Evolutionary conservation across 1,139 yeast genomes (phyloP), one percentile per base, ranked within the genome.

Genomic region (Geotrichum klebahnii): DNA sequence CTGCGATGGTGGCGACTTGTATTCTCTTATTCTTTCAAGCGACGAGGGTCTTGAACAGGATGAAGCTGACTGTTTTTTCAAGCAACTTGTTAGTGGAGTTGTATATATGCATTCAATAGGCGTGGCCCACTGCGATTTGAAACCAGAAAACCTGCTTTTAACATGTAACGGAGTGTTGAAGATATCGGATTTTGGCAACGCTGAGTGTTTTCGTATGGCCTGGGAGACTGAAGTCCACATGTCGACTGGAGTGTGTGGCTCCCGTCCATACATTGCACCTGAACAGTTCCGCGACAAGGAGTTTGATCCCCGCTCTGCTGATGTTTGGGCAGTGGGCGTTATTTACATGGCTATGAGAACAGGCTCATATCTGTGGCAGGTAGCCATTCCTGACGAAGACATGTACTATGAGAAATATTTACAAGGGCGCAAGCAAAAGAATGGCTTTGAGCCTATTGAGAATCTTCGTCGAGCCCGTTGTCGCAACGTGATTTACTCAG

Each of bases 311-410:
- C 72, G 97, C 43, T 80, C 92, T 16, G 94, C 89, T 9, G 97
- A 92, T 67, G 81, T 92, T 43, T 92, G 98, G 98, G 85, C 97
- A 0, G 84, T 95, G 67, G 98, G 97, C 46, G 94, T 92, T 19
- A 87, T 92, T 42, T 92, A 90, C 67, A 89, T 92, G 97, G 97
- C 96, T 8, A 90, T 92, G 97, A 77, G 97, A 63, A 87, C 96
- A 0, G 98, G 97, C 1, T 76, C 96, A 51, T 96, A 90, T 62
- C 70, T 92, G 52, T 92, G 98, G 98, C 82, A 84, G 60, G 72
- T 82, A 53, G 97, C 97, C 2, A 80, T 79, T 55, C 62, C 65
- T 24, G 77, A 74, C 43, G 87, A 81, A 49, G 97, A 92, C 66
- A 94, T 83, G 59, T 87, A 85, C 64, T 90, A 82, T 66, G 71